A percentile compares a stretch with the other conserved stretches of the same genome.
Evolutionary conservation across 148 eudicot species (phyloP).

Genomic region (Rhododendron simsii): DNA sequence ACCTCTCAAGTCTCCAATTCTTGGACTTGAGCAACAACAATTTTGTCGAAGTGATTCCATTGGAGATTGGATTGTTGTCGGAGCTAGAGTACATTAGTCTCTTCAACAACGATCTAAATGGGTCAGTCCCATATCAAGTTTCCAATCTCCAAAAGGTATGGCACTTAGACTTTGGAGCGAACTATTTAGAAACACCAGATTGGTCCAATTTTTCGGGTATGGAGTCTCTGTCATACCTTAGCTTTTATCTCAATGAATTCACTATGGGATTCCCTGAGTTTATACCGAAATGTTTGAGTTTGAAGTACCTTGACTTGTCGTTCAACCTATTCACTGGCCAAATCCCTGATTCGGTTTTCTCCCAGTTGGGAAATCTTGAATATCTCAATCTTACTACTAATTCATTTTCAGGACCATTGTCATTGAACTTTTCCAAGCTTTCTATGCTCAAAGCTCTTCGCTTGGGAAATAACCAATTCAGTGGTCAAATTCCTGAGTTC

Average conservation of each 20-base stretch:
- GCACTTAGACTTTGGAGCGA: conserved; percentile 54
- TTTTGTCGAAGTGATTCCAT: conserved; percentile 44
- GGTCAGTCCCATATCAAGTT: conserved; percentile 50
- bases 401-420: conserved; percentile 44
- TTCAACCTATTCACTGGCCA: conserved; percentile 43
- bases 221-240: conserved; percentile 45
- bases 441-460: conserved; percentile 39
- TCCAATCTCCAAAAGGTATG: conserved; percentile 36
- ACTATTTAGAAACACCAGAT: conserved; percentile 54
- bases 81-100: conserved; percentile 43
- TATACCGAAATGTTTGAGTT: conserved; percentile 32
- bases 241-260: conserved; percentile 35
- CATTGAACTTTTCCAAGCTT: conserved; percentile 43
- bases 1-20: conserved; percentile 38
- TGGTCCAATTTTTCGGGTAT: conserved; percentile 50
- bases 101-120: conserved; percentile 29
- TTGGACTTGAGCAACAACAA: conserved; percentile 49
- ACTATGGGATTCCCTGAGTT: conserved; percentile 52
- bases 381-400: conserved; percentile 46
- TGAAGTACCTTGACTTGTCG: conserved; percentile 65
- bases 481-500: conserved; percentile 33
- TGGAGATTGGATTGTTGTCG: conserved; percentile 45
- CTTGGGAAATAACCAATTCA: conserved; percentile 34
- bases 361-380: conserved; percentile 41
- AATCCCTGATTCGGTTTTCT: conserved; percentile 42